Evolutionary conservation across 768 basidiomycete species (phyloP).

Genomic region (Pilatotrama ljubarskyi): DNA sequence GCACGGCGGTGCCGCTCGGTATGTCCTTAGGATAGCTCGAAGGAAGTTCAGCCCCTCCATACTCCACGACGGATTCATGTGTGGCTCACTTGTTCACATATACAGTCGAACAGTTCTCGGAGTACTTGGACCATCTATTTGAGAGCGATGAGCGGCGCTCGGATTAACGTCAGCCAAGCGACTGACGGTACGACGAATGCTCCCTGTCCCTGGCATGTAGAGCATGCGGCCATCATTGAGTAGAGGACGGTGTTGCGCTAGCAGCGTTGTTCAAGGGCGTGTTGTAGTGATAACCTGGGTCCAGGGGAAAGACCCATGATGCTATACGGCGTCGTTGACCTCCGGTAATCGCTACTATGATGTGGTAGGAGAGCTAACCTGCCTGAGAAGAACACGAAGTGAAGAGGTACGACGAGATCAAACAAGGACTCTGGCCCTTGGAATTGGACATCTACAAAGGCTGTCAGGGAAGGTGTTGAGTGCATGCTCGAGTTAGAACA

Average conservation of each 20-base stretch:
- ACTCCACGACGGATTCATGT: too few species aligned
- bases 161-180: too few species aligned
- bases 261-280: not conserved
- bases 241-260: conserved; percentile 16
- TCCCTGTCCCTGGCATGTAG: conserved; percentile 13
- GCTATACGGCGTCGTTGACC: not conserved
- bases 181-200: conserved; percentile 2
- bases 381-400: conserved; percentile 3
- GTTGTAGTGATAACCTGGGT: conserved; percentile 9
- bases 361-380: not conserved
- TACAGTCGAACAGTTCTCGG: not conserved
- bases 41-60: not conserved
- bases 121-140: conserved; percentile 8
- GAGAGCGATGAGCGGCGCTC: not conserved
- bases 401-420: conserved; percentile 13
- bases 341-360: not conserved
- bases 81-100: not conserved
- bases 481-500: not conserved
- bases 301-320: conserved; percentile 12
- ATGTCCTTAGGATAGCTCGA: conserved; percentile 14
- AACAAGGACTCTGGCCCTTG: conserved; percentile 12
- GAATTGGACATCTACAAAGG: conserved; percentile 15
- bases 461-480: too few species aligned
- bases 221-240: conserved; percentile 15
- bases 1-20: conserved; percentile 1